These are phyloP conservation scores for Cantharellus cinnabarinus DNA, from an alignment of 768 basidiomycete genomes.

Conservation along the genomic window DNA sequence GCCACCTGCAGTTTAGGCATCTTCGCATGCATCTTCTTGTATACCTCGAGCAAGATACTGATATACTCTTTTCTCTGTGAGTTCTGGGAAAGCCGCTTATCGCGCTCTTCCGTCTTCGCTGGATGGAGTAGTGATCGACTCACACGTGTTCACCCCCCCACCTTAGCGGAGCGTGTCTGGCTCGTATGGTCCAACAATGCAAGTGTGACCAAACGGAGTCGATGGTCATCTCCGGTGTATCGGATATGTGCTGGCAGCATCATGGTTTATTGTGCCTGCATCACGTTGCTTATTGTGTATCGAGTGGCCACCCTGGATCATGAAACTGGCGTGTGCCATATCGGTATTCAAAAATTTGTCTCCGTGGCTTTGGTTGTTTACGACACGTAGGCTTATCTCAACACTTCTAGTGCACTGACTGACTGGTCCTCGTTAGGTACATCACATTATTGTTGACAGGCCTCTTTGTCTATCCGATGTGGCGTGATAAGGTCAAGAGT, in stretches of 20 bases:
- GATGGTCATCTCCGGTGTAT: constrained; percentile 25
- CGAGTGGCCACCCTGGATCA: background rate
- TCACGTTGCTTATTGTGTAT: constrained; percentile 22
- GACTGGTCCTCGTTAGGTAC: constrained; percentile 8
- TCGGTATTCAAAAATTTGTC: constrained; percentile 26
- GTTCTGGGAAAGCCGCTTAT: constrained; percentile 1
- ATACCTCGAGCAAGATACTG: constrained; percentile 23
- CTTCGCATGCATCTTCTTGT: constrained; percentile 22
- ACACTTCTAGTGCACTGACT: background rate
- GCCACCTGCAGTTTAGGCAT: constrained; percentile 24
- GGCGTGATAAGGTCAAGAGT: constrained; percentile 18
- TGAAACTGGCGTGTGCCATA: constrained; percentile 24
- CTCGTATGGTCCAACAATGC: constrained; percentile 9
- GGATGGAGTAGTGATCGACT: background rate
- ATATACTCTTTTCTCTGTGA: constrained; percentile 28
- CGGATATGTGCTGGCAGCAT: constrained; percentile 21
- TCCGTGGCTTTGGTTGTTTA: constrained; percentile 24
- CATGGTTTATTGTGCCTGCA: constrained; percentile 21
- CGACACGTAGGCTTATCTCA: constrained; percentile 24
- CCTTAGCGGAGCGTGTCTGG: constrained; percentile 4
- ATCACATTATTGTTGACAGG: constrained; percentile 22
- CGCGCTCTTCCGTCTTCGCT: background rate
- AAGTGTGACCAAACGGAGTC: background rate
- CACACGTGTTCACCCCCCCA: background rate
- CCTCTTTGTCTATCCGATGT: constrained; percentile 28